Evolutionary conservation across 2,329 filamentous ascomycete genomes (phyloP).

Genomic region (Aureobasidium sp.): DNA sequence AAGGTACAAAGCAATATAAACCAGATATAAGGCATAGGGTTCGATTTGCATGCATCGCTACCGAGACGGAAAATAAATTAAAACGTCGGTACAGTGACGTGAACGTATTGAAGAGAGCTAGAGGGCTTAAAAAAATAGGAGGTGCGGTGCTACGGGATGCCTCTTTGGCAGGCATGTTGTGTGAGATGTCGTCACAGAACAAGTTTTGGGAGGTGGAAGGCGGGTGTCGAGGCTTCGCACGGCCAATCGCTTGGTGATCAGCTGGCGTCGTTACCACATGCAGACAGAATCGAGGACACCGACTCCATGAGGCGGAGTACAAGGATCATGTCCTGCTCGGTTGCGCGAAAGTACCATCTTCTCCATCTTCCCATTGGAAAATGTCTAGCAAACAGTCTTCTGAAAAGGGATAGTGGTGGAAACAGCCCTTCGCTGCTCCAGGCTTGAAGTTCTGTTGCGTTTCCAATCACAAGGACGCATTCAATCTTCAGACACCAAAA

Average conservation of each 20-base stretch:
- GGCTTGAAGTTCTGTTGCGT: not conserved
- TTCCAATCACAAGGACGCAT: not conserved
- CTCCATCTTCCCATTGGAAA: not conserved
- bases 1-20: conserved; percentile 12
- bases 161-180: not conserved
- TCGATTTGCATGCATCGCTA: not conserved
- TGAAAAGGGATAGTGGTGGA: not conserved
- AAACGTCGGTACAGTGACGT: not conserved
- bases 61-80: conserved; percentile 1
- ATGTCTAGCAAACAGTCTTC: not conserved
- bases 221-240: conserved; percentile 8
- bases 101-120: not conserved
- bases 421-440: conserved; percentile 1
- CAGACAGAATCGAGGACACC: not conserved
- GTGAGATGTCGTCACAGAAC: conserved; percentile 13
- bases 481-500: not conserved
- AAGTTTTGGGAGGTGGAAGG: conserved; percentile 3
- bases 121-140: not conserved
- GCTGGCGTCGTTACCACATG: conserved; percentile 2
- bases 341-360: not conserved
- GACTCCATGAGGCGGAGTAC: not conserved
- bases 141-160: not conserved
- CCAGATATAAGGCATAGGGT: not conserved
- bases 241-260: conserved; percentile 6
- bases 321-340: not conserved